Evolutionary conservation across 2,329 filamentous ascomycete genomes (phyloP), one percentile per base, ranked within the genome.

Genomic region (Daldinia sp.): DNA sequence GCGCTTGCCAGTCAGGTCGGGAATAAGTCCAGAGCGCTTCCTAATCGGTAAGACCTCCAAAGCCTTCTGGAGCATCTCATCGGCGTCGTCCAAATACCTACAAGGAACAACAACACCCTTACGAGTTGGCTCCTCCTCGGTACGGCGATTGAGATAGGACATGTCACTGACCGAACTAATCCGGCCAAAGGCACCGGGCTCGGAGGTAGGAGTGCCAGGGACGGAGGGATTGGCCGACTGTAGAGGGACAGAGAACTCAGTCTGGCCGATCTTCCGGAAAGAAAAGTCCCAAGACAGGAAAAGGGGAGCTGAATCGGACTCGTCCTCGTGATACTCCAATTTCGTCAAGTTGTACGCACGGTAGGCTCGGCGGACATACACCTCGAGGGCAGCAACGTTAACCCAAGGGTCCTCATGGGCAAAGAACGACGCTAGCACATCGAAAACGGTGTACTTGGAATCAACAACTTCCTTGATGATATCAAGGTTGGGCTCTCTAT

Each of bases 391-490:
- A 66, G 96, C 96, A 69, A 98, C 85, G 6, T 93, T 93, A 33
- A 99, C 95, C 93, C 94, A 98, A 12, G 93, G 91, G 78, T 99
- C 96, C 46, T 93, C 89, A 81, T 99, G 94, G 37, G 90, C 92
- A 78, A 99, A 99, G 89, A 99, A 99, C 65, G 93, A 90, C 6
- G 95, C 92, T 73, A 99, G 82, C 18, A 99, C 96, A 78, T 99
- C 96, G 75, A 98, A 97, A 72, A 99, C 96, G 46, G 95, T 98
- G 85, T 97, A 98, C 84, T 97, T 97, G 61, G 96, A 98, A 81
- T 99, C 96, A 59, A 99, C 93, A 35, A 99, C 94, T 81, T 99
- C 96, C 86, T 97, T 97, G 83, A 99, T 91, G 72, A 97, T 86
- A 23, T 97, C 92, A 60, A 97, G 84, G 81, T 92, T 93, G 54